Base-by-base conservation (phyloP, 139 green algal genomes). In the Coccomyxa sp. region DNA sequence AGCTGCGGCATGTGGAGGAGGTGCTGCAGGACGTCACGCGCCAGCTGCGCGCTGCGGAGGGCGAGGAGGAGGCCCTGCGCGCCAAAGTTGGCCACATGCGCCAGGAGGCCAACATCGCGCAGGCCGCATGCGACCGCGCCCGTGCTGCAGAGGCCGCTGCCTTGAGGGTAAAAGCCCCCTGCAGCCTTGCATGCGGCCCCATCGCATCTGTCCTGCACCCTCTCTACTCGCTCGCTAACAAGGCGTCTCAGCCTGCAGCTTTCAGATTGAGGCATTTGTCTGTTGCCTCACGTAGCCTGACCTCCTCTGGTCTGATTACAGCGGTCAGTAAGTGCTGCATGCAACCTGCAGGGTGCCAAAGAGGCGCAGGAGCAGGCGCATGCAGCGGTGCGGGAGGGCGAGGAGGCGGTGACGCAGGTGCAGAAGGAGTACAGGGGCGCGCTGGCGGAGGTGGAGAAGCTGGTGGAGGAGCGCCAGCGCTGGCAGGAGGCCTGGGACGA, bases 1-100 rank as follows among this genome's bases (percentile, higher is more conserved):
- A 88, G 77, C 55, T 84, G 79, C 77, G 54, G 7, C 75, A 64
- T 18, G 36, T 88, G 39, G 75, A 85, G 68, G 74, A 35, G 6
- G 79, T 55, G 7, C 41, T 82, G n/a, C 69, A 54, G 7, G 82
- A 78, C 4, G 75, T 82, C 33, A 22, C 69, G 41, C 75, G 39
- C 6, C 77, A 82, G 41, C 69, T 84, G 71, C n/a, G 39, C 12
- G 73, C 68, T 12, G 82, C 73, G 0, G 79, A 88, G 37, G 82
- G 40, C 2, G 75, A 89, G 38, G 78, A 83, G 34, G 70, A 74
- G 33, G 82, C 79, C 4, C 41, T 80, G 24, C 75, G 76, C 29
- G 34, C 34, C 16, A 79, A 82, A 39, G 74, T 84, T 9, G 64
- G 33, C 6, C 69, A 54, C 35, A 36, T 80, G 44, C 78, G 74